Base-by-base conservation (phyloP, 371 early-diverging fungal genomes). In the Mortierella sp. region DNA sequence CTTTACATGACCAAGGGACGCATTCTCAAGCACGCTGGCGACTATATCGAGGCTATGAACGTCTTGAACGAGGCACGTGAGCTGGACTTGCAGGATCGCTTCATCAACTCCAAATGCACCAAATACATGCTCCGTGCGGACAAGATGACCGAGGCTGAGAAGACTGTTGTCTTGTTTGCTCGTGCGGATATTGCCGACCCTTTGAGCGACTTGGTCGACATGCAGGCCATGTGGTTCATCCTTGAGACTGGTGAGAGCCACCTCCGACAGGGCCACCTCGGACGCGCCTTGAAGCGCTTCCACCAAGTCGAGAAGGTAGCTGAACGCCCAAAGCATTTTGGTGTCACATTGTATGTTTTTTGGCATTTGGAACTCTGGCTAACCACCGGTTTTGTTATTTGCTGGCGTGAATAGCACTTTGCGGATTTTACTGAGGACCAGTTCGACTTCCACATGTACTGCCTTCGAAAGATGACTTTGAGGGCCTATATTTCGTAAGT, bases 371-470 rank as follows among this genome's bases (percentile, higher is more conserved):
- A 1, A 29, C 4, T 37, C n/a, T 37, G 31, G 45, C 50, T 3
- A 34, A 31, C 31, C 26, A 52, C 50, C 9, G 24, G 7, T 22
- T 55, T 29, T 6, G 3, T 29, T 11, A 26, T 53, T 53, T 55
- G 55, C 29, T 55, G 55, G 29, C 31, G 14, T 29, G 5, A 55
- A 14, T 73, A 80, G 82, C 78, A 77, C 50, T 98, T 96, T 79
- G 82, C 75, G 40, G 96, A 96, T 71, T 94, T 94, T 79, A 92
- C 92, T 70, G 97, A 97, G 76, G 98, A 98, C 77, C 97, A 98
- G 87, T 96, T 97, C 70, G 99, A 99, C 87, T 99, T 98, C 91
- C 99, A 99, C 80, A 89, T 92, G 41, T 99, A 98, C 85, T 94
- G 93, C 76, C 87, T 97, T 71, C 95, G 99, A 70, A 97, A 97